A percentile compares a stretch with the other conserved stretches of the same genome.
Conservation (phyloP, 768 basidiomycete species). For the Naganishia kalamii region DNA sequence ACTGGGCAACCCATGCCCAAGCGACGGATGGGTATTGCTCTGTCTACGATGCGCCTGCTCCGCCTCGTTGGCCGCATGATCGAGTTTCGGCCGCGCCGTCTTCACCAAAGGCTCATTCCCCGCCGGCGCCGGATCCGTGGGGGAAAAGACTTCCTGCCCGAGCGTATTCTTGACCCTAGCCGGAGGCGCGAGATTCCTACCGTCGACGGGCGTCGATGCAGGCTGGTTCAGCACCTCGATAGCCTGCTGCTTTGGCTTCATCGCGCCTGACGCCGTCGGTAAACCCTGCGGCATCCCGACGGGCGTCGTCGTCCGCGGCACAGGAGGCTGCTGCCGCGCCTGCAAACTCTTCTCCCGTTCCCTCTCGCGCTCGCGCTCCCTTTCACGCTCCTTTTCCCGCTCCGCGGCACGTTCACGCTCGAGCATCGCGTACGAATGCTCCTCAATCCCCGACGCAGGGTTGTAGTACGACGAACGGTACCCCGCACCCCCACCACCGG, state of each 20-base stretch:
- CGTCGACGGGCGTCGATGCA: neutral
- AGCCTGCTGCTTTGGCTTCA: slow-evolving; percentile 14
- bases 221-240: slow-evolving; percentile 36
- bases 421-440: neutral
- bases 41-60: slow-evolving; percentile 22
- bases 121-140: neutral
- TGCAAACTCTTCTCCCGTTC: slow-evolving; percentile 12
- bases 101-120: slow-evolving; percentile 10
- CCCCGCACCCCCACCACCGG: too few species aligned
- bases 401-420: neutral
- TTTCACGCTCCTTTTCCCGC: slow-evolving; percentile 12
- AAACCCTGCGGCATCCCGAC: neutral
- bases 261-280: neutral
- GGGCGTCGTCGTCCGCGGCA: neutral
- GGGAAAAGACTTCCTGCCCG: neutral
- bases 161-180: too few species aligned
- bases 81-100: slow-evolving; percentile 3
- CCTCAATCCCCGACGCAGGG: neutral
- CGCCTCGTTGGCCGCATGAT: slow-evolving; percentile 18
- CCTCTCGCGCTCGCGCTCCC: slow-evolving; percentile 13
- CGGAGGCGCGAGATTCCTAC: neutral
- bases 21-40: neutral
- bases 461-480: neutral
- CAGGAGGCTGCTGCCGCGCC: neutral
- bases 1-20: neutral